Percentiles rank a stretch among this genome's conserved stretches.
Conservation (phyloP, 441 rosid species). For the Euphorbia neoarborescens region DNA sequence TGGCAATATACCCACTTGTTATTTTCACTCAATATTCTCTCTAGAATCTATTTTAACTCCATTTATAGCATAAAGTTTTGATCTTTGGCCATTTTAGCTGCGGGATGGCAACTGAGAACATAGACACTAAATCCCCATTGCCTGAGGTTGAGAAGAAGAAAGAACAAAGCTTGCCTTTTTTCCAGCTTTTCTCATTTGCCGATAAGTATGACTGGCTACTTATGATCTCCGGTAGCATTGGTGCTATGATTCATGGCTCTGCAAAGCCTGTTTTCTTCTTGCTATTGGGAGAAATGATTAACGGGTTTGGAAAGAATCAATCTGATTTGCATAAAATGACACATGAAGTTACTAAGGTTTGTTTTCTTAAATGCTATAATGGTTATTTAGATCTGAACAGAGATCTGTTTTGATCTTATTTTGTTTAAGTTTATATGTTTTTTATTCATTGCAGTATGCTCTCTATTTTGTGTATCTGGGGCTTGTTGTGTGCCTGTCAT, state of each 20-base stretch:
- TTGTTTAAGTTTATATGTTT: background rate
- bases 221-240: conserved; percentile 72
- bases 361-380: background rate
- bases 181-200: conserved; percentile 81
- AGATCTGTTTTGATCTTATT: conserved; percentile 22
- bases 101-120: conserved; percentile 51
- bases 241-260: conserved; percentile 91
- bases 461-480: conserved; percentile 94
- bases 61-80: background rate
- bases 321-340: conserved; percentile 77
- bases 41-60: conserved; percentile 14
- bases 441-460: conserved; percentile 58
- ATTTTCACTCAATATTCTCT: background rate
- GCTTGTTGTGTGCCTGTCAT: conserved; percentile 85
- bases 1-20: conserved; percentile 10
- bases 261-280: conserved; percentile 92
- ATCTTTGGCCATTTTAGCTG: background rate
- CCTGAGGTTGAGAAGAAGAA: conserved; percentile 91
- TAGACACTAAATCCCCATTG: conserved; percentile 34
- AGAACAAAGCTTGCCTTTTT: conserved; percentile 85
- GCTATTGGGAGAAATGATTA: conserved; percentile 89
- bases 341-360: conserved; percentile 81
- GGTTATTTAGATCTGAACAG: conserved; percentile 42
- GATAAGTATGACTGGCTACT: conserved; percentile 70
- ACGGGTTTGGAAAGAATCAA: conserved; percentile 94